phyloP scores from a whole-genome alignment of 495 filamentous ascomycete species.

The Bacidia rubella region DNA sequence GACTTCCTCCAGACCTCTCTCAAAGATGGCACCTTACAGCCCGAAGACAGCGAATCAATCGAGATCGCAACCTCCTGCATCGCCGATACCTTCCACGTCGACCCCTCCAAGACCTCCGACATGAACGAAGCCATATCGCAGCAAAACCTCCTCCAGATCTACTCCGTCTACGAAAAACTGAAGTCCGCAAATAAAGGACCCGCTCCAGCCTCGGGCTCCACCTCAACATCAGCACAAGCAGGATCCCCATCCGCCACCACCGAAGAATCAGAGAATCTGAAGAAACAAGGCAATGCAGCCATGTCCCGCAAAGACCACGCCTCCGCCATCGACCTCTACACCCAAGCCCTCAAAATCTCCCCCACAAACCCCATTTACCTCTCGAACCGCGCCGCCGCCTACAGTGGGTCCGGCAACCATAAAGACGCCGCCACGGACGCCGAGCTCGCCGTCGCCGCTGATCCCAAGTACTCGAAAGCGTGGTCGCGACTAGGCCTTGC shows the following conservation, averaged over 20 bases:
- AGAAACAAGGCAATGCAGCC: constrained; percentile 82
- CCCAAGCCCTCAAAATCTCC: constrained; percentile 61
- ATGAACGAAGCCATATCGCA: constrained; percentile 63
- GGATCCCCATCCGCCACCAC: constrained; percentile 23
- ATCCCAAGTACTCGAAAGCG: constrained; percentile 90
- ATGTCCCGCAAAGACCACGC: constrained; percentile 86
- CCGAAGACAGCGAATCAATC: constrained; percentile 81
- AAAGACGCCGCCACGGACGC: constrained; percentile 71
- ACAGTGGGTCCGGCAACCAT: constrained; percentile 68
- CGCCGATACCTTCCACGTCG: constrained; percentile 84
- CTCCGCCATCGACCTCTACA: constrained; percentile 71
- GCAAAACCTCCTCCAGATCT: constrained; percentile 80
- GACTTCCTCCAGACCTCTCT: constrained; percentile 80
- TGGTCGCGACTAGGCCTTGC: constrained; percentile 89
- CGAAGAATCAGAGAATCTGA: constrained; percentile 69
- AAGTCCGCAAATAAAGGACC: constrained; percentile 42
- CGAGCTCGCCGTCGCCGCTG: constrained; percentile 69
- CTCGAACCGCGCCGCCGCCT: constrained; percentile 89
- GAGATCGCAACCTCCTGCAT: constrained; percentile 91
- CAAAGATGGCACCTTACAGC: constrained; percentile 72
- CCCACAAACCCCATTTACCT: constrained; percentile 92
- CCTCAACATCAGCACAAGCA: constrained; percentile 13
- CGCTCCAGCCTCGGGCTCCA: no score
- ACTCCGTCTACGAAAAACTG: constrained; percentile 89
- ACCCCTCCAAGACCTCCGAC: constrained; percentile 61